Evolutionary conservation across 192 early-diverging fungal species (phyloP).

Genomic region (Coemansia sp.): DNA sequence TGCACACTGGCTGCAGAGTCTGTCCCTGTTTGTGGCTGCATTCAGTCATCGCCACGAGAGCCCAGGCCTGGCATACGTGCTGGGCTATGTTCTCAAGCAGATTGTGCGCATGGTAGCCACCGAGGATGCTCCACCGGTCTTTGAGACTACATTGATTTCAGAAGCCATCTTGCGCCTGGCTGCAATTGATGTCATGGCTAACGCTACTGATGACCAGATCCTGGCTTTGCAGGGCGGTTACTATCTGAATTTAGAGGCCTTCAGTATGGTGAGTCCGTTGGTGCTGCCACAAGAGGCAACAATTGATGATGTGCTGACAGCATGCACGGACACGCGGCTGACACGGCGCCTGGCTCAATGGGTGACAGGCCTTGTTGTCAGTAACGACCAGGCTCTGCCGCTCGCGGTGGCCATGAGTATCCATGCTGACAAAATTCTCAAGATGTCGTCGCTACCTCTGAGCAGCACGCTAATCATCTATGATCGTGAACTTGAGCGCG

Average conservation of each 20-base stretch:
- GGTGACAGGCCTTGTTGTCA: constrained; percentile 32
- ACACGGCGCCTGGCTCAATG: constrained; percentile 38
- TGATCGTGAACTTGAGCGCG: constrained; percentile 50
- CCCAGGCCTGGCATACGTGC: constrained; percentile 22
- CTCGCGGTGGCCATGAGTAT: constrained; percentile 35
- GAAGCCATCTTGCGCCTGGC: constrained; percentile 36
- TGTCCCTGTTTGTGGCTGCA: constrained; percentile 43
- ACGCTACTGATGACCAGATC: constrained; percentile 45
- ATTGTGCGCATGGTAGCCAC: constrained; percentile 22
- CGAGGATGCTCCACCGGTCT: constrained; percentile 31
- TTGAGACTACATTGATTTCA: constrained; percentile 34
- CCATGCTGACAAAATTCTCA: constrained; percentile 42
- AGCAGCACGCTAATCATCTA: constrained; percentile 42
- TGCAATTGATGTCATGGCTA: constrained; percentile 35
- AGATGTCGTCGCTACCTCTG: constrained; percentile 27
- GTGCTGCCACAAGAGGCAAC: constrained; percentile 32
- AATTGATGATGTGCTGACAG: constrained; percentile 18
- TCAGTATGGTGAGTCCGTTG: constrained; percentile 47
- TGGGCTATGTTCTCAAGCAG: constrained; percentile 44
- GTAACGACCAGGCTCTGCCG: constrained; percentile 22
- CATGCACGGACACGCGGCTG: constrained; percentile 23
- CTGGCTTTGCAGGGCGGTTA: constrained; percentile 49
- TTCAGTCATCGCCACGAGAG: constrained; percentile 47
- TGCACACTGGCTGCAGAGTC: constrained; percentile 49
- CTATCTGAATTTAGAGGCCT: constrained; percentile 40